phyloP scores from a whole-genome alignment of 75 land plant species.

The Picea sitchensis region DNA sequence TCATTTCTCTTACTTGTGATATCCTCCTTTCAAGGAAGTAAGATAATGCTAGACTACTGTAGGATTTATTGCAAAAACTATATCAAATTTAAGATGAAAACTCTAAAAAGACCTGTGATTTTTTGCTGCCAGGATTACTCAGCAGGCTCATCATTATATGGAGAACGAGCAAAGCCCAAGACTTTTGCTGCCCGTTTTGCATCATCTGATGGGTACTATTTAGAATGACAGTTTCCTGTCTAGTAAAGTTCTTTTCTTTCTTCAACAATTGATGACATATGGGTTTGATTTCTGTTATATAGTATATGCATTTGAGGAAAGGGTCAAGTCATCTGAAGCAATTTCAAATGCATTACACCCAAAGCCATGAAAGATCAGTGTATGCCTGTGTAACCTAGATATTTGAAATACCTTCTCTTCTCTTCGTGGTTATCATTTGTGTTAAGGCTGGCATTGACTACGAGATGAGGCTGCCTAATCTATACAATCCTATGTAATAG shows the following conservation, averaged over 20 bases:
- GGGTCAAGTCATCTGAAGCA: no score
- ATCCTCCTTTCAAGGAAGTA: background rate
- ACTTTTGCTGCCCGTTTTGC: constrained; percentile 90
- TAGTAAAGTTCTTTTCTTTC: background rate
- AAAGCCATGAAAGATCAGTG: background rate
- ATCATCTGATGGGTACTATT: constrained; percentile 77
- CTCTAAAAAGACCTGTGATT: background rate
- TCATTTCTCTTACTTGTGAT: background rate
- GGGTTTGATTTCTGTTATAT: background rate
- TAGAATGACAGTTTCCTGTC: background rate
- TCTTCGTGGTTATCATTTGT: background rate
- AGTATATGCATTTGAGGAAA: no score
- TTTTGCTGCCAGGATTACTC: constrained; percentile 8
- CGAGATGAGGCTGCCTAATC: background rate
- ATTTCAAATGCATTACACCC: no score
- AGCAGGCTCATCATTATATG: constrained; percentile 54
- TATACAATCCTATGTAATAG: background rate
- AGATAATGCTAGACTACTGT: background rate
- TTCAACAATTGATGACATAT: background rate
- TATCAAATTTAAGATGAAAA: background rate
- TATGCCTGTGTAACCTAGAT: background rate
- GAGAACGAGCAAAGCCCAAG: constrained; percentile 85
- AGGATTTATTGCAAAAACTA: background rate
- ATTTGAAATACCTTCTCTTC: background rate
- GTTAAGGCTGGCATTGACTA: background rate